Evolutionary conservation across 2,329 filamentous ascomycete species (phyloP).

Genomic region (Aspergillus latus): DNA sequence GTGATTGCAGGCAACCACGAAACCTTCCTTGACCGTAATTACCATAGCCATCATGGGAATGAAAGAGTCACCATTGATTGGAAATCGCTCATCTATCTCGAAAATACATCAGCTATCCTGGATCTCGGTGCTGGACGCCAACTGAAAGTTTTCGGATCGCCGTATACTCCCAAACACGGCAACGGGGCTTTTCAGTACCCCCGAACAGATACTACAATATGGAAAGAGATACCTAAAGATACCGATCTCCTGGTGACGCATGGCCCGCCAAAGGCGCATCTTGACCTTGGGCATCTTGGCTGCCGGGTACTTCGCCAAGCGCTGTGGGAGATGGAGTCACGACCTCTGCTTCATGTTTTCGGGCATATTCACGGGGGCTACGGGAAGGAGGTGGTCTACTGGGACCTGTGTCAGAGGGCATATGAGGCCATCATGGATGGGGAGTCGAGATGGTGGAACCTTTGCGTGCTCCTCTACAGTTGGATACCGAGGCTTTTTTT

Average conservation of each 20-base stretch:
- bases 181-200: conserved; percentile 75
- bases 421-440: conserved; percentile 60
- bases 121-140: conserved; percentile 47
- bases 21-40: background rate
- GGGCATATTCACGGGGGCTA: conserved; percentile 75
- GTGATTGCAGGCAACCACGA: conserved; percentile 85
- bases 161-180: conserved; percentile 70
- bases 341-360: conserved; percentile 74
- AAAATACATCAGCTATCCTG: conserved; percentile 58
- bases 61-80: conserved; percentile 53
- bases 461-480: background rate
- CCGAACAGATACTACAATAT: conserved; percentile 23
- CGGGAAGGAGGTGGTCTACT: conserved; percentile 64
- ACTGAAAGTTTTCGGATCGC: conserved; percentile 72
- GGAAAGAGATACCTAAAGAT: conserved; percentile 61
- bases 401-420: conserved; percentile 65
- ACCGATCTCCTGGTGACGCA: conserved; percentile 77
- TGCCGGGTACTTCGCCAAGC: conserved; percentile 66
- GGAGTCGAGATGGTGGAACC: background rate
- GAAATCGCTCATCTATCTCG: conserved; percentile 67
- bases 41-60: conserved; percentile 44
- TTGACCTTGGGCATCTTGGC: conserved; percentile 56
- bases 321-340: conserved; percentile 69
- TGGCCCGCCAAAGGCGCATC: conserved; percentile 68
- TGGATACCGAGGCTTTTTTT: background rate